phyloP scores from a whole-genome alignment of 2,329 filamentous ascomycete species.

The Rhynchosporium agropyri region DNA sequence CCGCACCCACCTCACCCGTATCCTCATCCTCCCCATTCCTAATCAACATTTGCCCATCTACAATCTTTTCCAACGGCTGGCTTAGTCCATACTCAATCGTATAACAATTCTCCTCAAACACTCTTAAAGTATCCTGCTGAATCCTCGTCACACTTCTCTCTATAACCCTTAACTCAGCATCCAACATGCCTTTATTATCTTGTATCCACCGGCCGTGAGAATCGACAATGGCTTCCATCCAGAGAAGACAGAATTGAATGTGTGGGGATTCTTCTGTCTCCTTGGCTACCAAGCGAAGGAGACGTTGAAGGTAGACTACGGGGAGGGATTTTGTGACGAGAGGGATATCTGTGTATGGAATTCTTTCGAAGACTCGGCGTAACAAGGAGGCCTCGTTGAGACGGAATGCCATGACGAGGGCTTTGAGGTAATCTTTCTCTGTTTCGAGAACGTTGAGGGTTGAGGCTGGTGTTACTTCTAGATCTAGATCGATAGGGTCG shows the following conservation, averaged over 20 bases:
- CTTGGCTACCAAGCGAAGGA: slow-evolving; percentile 84
- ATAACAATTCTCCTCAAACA: slow-evolving; percentile 88
- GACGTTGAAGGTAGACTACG: slow-evolving; percentile 79
- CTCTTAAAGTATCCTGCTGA: slow-evolving; percentile 76
- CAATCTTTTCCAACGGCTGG: slow-evolving; percentile 46
- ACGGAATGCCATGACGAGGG: slow-evolving; percentile 94
- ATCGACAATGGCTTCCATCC: slow-evolving; percentile 83
- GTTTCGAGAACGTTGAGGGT: slow-evolving; percentile 69
- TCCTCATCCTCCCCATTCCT: slow-evolving; percentile 44
- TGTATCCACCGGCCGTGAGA: slow-evolving; percentile 85
- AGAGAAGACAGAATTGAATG: slow-evolving; percentile 90
- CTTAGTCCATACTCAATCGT: slow-evolving; percentile 80
- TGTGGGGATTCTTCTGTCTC: slow-evolving; percentile 90
- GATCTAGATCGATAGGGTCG: slow-evolving; percentile 94
- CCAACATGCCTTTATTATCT: slow-evolving; percentile 76
- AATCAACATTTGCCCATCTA: slow-evolving; percentile 42
- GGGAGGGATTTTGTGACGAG: slow-evolving; percentile 81
- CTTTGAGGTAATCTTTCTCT: slow-evolving; percentile 83
- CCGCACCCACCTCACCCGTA: slow-evolving; percentile 41
- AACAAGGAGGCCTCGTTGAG: slow-evolving; percentile 85
- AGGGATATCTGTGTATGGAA: slow-evolving; percentile 73
- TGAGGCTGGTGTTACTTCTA: slow-evolving; percentile 87
- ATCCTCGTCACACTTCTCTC: slow-evolving; percentile 80
- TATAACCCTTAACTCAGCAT: slow-evolving; percentile 81
- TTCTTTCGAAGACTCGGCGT: slow-evolving; percentile 80